A percentile compares a stretch with the other conserved stretches of the same genome.
These are phyloP conservation scores for Termitomyces sp. DNA, from an alignment of 768 basidiomycete genomes.

Conservation along the genomic window DNA sequence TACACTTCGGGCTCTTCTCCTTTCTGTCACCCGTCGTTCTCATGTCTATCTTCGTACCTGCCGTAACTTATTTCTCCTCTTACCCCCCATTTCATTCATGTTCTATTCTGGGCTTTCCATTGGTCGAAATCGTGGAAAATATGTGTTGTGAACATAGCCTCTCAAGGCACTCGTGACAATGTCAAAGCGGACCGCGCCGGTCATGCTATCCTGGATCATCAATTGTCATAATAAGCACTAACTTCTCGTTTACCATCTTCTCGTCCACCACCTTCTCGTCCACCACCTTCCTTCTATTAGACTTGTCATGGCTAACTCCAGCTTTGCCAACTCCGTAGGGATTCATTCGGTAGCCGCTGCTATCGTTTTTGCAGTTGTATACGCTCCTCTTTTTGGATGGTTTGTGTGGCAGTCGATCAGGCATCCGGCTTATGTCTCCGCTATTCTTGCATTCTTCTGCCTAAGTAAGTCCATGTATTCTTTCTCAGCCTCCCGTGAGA, in stretches of 20 bases:
- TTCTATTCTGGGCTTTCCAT: too few relatives aligned
- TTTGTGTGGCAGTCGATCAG: slow-evolving; percentile 28
- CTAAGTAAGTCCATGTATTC: slow-evolving; percentile 24
- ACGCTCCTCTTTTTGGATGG: slow-evolving; percentile 25
- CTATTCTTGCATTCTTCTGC: slow-evolving; percentile 34
- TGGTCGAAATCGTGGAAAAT: too few relatives aligned
- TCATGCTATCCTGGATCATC: too few relatives aligned
- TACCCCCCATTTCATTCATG: too few relatives aligned
- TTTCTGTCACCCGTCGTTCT: too few relatives aligned
- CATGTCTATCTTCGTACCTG: too few relatives aligned
- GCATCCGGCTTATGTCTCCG: slow-evolving; percentile 29
- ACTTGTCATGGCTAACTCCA: slow-evolving; percentile 11
- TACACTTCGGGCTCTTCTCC: too few relatives aligned
- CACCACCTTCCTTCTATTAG: not conserved
- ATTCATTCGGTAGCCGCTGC: slow-evolving; percentile 32
- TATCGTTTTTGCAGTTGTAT: slow-evolving; percentile 31
- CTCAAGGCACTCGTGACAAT: not conserved
- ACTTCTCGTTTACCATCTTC: too few relatives aligned
- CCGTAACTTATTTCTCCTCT: too few relatives aligned
- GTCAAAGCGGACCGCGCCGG: too few relatives aligned
- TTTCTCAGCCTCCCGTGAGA: not conserved
- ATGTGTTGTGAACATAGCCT: too few relatives aligned
- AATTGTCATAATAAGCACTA: too few relatives aligned
- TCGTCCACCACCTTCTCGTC: not conserved
- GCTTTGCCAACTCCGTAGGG: slow-evolving; percentile 31